Conservation (phyloP, 495 filamentous ascomycete genomes). For the Penicillium lagena region DNA sequence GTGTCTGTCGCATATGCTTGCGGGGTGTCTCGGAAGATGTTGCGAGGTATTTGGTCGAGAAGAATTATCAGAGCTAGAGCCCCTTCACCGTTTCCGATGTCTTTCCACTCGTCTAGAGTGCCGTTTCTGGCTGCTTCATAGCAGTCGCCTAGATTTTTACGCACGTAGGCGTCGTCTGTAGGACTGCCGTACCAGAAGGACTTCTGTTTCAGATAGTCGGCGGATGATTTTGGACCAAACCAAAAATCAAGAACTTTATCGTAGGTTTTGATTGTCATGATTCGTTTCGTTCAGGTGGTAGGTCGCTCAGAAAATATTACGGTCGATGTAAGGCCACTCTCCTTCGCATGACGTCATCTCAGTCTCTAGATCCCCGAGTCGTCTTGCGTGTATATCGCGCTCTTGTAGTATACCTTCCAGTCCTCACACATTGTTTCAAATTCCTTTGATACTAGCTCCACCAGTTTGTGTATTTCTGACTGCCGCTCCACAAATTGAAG, state of each 20-base stretch:
- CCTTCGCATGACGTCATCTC: no score
- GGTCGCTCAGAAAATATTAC: no score
- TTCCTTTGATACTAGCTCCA: no score
- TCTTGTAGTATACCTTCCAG: no score
- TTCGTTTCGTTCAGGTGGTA: neutral
- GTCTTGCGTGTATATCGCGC: no score
- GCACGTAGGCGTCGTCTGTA: slow-evolving; percentile 11
- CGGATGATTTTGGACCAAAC: slow-evolving; percentile 12
- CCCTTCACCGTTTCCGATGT: slow-evolving; percentile 7
- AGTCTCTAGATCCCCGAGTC: no score
- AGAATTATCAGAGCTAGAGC: slow-evolving; percentile 25
- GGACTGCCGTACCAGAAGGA: slow-evolving; percentile 21
- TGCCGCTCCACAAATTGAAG: no score
- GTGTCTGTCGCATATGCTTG: slow-evolving; percentile 24
- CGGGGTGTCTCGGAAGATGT: slow-evolving; percentile 23
- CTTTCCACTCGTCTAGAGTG: slow-evolving; percentile 7
- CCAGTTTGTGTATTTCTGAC: no score
- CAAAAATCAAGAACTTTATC: slow-evolving; percentile 13
- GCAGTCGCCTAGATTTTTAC: slow-evolving; percentile 3
- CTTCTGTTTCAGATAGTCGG: slow-evolving; percentile 11
- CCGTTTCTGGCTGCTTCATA: slow-evolving; percentile 9
- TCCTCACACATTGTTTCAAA: no score
- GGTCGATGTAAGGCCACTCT: no score
- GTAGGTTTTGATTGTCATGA: slow-evolving; percentile 7
- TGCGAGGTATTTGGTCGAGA: slow-evolving; percentile 29